Base-by-base conservation (phyloP, 1,284 basidiomycete species). In the Pseudozyma flocculosa region DNA sequence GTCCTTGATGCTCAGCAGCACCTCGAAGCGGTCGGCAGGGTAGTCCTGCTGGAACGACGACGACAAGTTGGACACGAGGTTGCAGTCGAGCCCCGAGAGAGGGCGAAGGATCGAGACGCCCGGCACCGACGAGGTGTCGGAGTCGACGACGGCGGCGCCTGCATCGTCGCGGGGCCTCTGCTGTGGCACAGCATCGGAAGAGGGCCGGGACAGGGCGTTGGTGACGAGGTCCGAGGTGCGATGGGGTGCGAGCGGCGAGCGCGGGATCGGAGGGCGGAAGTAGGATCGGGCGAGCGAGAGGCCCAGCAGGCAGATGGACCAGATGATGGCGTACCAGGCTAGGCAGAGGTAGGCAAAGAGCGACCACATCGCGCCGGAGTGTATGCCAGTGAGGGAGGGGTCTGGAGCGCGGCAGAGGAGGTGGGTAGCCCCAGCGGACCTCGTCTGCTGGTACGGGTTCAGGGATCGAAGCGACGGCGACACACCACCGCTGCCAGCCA, bases 251-350 rank as follows among this genome's bases (percentile, higher is more conserved):
- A 56, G 51, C 8, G 54, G 54, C 13, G 54, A 59, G 17, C 50
- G 40, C 17, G 56, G 64, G 30, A 50, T 45, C 8, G 58, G 47
- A n/a, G 54, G 29, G n/a, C 43, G 38, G 40, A 43, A 54, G 32
- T 46, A 43, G 18, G 45, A 40, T 9, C 43, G 43, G 0, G 53
- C 41, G 4, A 62, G 82, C 42, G 82, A 75, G 68, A 88, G 88
- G 7, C 92, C 93, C 13, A 93, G 72, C 0, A 92, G 76, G 36
- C 88, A 85, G 24, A 96, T 76, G 7, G 81, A 79, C 88, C 89
- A 93, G 42, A 95, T 75, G 29, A 83, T 74, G 4, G 79, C 54
- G 76, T 91, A 96, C 85, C 91, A 90, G 15, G 80, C 79, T 18
- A 89, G 68, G 29, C 46, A 52, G 4, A 58, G 34, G 13, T 49